phyloP scores from a whole-genome alignment of 352 stramenopile genomes.

The Blastocystis sp. region DNA sequence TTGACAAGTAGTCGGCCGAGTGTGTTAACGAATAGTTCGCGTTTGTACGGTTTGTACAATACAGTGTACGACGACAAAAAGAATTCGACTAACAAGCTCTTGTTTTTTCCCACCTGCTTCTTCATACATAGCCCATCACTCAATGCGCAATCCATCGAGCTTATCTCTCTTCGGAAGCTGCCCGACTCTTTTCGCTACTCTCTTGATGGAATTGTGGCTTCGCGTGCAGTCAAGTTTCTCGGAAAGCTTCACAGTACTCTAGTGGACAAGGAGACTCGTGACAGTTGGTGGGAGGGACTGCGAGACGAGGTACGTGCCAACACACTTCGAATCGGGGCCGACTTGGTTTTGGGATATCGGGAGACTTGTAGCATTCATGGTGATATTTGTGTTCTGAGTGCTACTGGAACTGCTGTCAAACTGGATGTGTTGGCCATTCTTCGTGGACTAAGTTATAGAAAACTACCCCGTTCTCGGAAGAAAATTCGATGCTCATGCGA shows the following conservation, averaged over 20 bases:
- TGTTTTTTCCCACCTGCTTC: neutral
- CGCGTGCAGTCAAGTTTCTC: conserved; percentile 80
- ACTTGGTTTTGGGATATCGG: conserved; percentile 89
- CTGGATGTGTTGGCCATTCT: conserved; percentile 65
- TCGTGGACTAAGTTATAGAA: neutral
- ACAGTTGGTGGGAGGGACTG: conserved; percentile 94
- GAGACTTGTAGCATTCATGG: conserved; percentile 93
- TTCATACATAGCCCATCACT: neutral
- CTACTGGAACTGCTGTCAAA: conserved; percentile 80
- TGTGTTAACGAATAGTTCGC: neutral
- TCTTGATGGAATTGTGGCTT: conserved; percentile 76
- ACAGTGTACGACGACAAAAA: conserved; percentile 25
- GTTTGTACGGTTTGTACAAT: conserved; percentile 40
- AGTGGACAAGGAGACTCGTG: conserved; percentile 89
- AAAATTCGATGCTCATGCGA: conserved; percentile 81
- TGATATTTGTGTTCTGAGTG: conserved; percentile 88
- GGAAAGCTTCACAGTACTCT: conserved; percentile 86
- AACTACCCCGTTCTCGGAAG: neutral
- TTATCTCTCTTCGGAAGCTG: conserved; percentile 69
- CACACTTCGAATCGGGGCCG: conserved; percentile 87
- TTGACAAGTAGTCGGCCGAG: neutral
- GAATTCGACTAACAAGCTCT: conserved; percentile 20
- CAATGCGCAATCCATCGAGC: conserved; percentile 41
- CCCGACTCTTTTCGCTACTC: conserved; percentile 68
- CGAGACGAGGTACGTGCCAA: conserved; percentile 91